Evolutionary conservation across 2,329 filamentous ascomycete genomes (phyloP).

Genomic region (Celoporthe dispersa): DNA sequence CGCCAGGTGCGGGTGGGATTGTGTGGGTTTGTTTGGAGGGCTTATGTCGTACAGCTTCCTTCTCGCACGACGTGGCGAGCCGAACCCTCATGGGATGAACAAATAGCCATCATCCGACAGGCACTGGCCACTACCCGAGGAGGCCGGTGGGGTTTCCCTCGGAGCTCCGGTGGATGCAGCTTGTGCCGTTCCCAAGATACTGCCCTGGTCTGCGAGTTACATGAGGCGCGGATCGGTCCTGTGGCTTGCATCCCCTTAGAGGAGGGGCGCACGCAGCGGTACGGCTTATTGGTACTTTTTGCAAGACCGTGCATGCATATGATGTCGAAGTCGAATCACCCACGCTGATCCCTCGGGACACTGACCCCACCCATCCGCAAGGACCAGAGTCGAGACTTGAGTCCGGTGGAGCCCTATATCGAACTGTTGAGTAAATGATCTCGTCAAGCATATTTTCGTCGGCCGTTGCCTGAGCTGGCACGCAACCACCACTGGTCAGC

Average conservation of each 20-base stretch:
- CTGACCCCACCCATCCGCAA: neutral
- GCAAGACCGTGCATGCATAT: constrained; percentile 6
- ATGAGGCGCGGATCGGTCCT: neutral
- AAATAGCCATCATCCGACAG: neutral
- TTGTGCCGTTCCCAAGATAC: neutral
- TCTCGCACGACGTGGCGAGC: constrained; percentile 11
- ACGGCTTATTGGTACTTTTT: neutral
- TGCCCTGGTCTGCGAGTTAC: neutral
- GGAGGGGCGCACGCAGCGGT: neutral
- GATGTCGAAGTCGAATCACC: constrained; percentile 8
- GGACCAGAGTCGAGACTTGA: neutral
- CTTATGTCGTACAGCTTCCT: neutral
- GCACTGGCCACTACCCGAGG: neutral
- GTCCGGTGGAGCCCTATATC: neutral
- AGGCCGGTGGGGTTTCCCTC: constrained; percentile 11
- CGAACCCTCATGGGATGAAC: neutral
- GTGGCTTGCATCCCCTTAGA: neutral
- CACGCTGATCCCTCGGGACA: constrained; percentile 8
- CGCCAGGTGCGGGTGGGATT: neutral
- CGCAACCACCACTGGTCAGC: neutral
- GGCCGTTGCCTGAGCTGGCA: constrained; percentile 6
- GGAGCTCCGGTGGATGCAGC: constrained; percentile 2
- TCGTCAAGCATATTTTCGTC: constrained; percentile 5
- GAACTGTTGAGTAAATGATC: constrained; percentile 11
- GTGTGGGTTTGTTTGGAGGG: neutral